Base-by-base conservation (phyloP, 2,329 filamentous ascomycete species). In the Tetracladium maxilliforme region DNA sequence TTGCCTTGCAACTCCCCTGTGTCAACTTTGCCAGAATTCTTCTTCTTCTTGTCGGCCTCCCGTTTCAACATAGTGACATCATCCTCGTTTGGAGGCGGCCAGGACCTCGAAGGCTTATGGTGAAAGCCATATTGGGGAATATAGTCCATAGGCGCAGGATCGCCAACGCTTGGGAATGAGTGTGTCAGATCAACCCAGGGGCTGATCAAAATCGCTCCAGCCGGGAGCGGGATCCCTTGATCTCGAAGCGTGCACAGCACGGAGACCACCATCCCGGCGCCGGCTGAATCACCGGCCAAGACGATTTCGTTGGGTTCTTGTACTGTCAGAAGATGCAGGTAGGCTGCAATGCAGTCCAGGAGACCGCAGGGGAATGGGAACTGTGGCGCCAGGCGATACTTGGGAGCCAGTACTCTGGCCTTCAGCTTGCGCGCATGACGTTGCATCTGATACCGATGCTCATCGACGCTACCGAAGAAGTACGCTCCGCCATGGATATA, bases 381-480 rank as follows among this genome's bases (percentile, higher is more conserved):
- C 45, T 95, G 86, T 3, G 87, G 90, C 6, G 90, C 70, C 16
- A 98, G 62, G 20, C 90, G 71, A 49, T 95, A 98, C 32, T 72
- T 62, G 5, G 87, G 79, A 14, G 87, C 84, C 47, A 95, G 72
- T 6, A 94, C 78, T 28, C 84, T 67, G 11, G 84, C 87, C 49
- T 90, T 84, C 32, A 98, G 63, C 53, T 95, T 95, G 27, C 90
- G 68, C 15, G 90, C 90, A 61, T 95, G 86, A 24, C 87, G 68
- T 51, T 98, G 90, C 63, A 98, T 73, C 60, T 95, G 87, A 52
- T 95, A 95, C n/a, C 90, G 74, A 56, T 95, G 90, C 49, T 92
- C 86, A 44, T 94, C 86, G 19, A 94, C 76, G 39, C 83, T 92
- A 10, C 90, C 87, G 46, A 98, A 95, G 52, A 76, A 98, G 52